Evolutionary conservation across 306 rosid species (phyloP), one percentile per base, ranked within the genome.

Genomic region (Ceratonia siliqua): DNA sequence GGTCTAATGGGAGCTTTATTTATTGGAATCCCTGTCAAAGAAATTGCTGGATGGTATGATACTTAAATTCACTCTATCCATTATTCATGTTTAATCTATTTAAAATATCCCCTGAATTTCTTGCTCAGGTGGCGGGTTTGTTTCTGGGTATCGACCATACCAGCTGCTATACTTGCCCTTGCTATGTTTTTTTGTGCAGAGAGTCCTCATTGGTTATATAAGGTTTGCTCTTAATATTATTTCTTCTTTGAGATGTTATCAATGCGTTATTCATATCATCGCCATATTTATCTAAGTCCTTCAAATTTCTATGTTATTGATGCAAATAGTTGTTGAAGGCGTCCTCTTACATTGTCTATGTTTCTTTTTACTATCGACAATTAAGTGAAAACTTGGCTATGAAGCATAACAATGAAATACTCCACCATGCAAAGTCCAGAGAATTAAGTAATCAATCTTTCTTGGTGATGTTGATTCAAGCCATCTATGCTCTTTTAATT

Each of bases 51-150:
- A 77, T 91, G 98, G 98, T 91, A 87, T 74, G 83, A 69, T 22
- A 24, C 30, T 72, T 49, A 27, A 56, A 61, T 46, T 62, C 30
- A 75, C 17, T 17, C 20, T 43, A 36, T 73, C 54, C 63, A 43
- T 69, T 35, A 15, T 72, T 75, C 41, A 55, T 76, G 13, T 63
- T 49, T 76, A 33, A 75, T 57, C 32, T 66, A 70, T 79, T 78
- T 57, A 55, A 83, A 41, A 68, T 53, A 54, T 42, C 22, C 49
- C 56, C 61, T 61, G 41, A 30, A 25, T 46, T 85, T 58, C 76
- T 68, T 76, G 70, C 79, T 81, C 84, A 94, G 98, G 98, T 94
- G 98, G 98, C 96, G 98, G 53, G 87, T 88, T 79, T 94, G 98
- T 82, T 94, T 94, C 74, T 82, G 95, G 97, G 80, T 87, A 57